A percentile compares a stretch with the other conserved stretches of the same genome.
Evolutionary conservation across 306 rosid species (phyloP).

Genomic region (Cicer judaicum): DNA sequence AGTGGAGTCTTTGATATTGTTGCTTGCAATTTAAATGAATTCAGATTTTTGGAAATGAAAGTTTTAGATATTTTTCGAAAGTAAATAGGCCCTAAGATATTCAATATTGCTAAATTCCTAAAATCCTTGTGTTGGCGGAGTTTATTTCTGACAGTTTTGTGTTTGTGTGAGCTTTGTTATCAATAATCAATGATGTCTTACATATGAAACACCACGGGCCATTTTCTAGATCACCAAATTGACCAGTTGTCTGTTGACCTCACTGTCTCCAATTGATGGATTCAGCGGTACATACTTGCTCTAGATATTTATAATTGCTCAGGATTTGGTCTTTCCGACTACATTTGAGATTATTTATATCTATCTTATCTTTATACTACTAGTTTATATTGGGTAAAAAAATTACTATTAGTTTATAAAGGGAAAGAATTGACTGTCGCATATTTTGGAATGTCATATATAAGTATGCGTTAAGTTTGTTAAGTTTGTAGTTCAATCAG

Average conservation of each 20-base stretch:
- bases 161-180: neutral
- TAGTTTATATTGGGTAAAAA: too few species aligned
- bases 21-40: too few species aligned
- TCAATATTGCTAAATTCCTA: neutral
- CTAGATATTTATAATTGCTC: neutral
- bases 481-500: neutral
- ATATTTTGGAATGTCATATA: slow-evolving; percentile 14
- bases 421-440: neutral
- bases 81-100: neutral
- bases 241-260: neutral
- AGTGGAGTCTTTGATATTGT: neutral
- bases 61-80: too few species aligned
- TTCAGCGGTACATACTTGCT: neutral
- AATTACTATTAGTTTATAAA: neutral
- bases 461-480: neutral
- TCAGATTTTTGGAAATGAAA: neutral
- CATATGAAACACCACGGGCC: neutral
- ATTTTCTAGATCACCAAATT: neutral
- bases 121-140: neutral
- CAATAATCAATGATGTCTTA: neutral
- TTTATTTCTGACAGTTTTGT: slow-evolving; percentile 2
- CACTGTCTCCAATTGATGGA: slow-evolving; percentile 1
- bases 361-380: neutral
- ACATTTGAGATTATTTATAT: neutral
- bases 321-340: neutral